Percentiles rank a stretch among this genome's conserved stretches.
Conservation (phyloP, 2,329 filamentous ascomycete species). For the Lachnellula subtilissima region DNA sequence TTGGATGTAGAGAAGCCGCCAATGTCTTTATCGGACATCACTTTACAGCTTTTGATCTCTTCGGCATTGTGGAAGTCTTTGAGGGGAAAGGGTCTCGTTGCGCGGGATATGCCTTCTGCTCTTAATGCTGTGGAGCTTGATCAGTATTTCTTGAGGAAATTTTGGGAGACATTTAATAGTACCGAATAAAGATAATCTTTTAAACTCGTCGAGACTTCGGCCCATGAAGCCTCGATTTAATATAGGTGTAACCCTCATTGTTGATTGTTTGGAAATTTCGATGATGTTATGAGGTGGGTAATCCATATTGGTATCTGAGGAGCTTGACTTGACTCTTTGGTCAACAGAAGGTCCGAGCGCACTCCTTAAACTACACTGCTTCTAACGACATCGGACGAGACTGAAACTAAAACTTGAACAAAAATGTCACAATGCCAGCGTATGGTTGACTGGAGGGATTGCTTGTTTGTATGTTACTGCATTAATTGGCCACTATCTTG, state of each 20-base stretch:
- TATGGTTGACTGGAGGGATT: too few relatives aligned
- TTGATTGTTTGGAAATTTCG: background rate
- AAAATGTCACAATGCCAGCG: too few relatives aligned
- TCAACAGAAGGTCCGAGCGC: too few relatives aligned
- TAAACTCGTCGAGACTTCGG: constrained; percentile 57
- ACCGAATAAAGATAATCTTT: constrained; percentile 53
- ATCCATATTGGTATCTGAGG: too few relatives aligned
- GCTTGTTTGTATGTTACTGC: too few relatives aligned
- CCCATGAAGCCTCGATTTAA: constrained; percentile 49
- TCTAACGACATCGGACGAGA: too few relatives aligned
- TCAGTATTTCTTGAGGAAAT: background rate
- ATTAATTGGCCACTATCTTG: too few relatives aligned
- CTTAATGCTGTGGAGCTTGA: constrained; percentile 51
- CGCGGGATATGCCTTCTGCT: constrained; percentile 63
- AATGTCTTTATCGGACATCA: constrained; percentile 82
- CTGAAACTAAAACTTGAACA: too few relatives aligned
- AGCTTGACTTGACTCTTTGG: too few relatives aligned
- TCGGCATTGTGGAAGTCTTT: constrained; percentile 54
- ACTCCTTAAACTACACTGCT: too few relatives aligned
- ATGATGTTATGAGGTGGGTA: background rate
- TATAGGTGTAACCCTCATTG: constrained; percentile 46
- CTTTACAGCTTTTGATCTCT: constrained; percentile 54
- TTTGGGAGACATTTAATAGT: constrained; percentile 13
- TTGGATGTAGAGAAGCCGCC: constrained; percentile 76
- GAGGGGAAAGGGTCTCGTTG: constrained; percentile 59